Evolutionary conservation across 1,284 basidiomycete genomes (phyloP).

Genomic region (Tilletiaria anomala): DNA sequence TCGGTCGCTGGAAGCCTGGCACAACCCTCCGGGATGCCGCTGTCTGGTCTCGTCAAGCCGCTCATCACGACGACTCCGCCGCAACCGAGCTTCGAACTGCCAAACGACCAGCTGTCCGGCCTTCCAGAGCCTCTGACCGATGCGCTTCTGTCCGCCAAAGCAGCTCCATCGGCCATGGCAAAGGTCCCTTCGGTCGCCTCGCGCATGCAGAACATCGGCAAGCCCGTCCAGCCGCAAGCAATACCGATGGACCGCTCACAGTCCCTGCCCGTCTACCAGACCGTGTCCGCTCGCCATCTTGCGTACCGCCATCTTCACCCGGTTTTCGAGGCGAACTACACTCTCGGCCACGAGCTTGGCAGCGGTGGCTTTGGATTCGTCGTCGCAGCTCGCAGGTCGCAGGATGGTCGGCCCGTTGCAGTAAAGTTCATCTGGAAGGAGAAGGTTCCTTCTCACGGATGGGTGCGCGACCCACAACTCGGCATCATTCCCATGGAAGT

Average conservation of each 20-base stretch:
- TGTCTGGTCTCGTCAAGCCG: too few species aligned
- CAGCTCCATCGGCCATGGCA: constrained; percentile 49
- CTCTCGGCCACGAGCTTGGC: constrained; percentile 58
- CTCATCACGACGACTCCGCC: too few species aligned
- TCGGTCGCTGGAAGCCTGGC: too few species aligned
- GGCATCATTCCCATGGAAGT: constrained; percentile 60
- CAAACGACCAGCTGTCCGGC: constrained; percentile 5
- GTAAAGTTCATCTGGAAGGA: constrained; percentile 84
- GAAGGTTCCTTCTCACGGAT: constrained; percentile 63
- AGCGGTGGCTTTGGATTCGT: constrained; percentile 87
- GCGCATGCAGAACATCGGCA: constrained; percentile 57
- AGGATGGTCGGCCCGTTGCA: constrained; percentile 56
- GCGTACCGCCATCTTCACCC: constrained; percentile 49
- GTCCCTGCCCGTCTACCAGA: constrained; percentile 14
- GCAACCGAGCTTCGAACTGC: not conserved
- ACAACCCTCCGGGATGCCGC: too few species aligned
- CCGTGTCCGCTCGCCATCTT: constrained; percentile 19
- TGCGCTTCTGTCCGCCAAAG: constrained; percentile 8
- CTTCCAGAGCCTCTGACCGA: constrained; percentile 9
- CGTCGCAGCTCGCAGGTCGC: constrained; percentile 33
- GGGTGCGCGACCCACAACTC: constrained; percentile 51
- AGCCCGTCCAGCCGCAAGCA: constrained; percentile 49
- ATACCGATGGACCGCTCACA: constrained; percentile 37
- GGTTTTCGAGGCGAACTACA: constrained; percentile 54
- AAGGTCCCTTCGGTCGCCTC: constrained; percentile 52